phyloP scores from a whole-genome alignment of 2,329 filamentous ascomycete genomes.

The Byssothecium circinans region DNA sequence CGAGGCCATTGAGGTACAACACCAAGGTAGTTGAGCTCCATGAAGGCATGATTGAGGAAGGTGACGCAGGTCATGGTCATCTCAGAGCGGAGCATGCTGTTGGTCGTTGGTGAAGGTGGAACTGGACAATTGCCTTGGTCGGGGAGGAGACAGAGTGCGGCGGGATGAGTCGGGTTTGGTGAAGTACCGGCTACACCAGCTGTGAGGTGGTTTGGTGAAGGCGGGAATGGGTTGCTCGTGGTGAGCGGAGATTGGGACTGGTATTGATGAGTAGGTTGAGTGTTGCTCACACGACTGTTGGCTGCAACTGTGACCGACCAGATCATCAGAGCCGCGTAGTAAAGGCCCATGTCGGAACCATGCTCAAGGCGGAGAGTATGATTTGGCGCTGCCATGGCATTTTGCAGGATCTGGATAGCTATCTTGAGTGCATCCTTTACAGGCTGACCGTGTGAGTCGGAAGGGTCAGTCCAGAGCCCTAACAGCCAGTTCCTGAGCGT shows the following conservation, averaged over 20 bases:
- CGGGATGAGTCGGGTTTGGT: constrained; percentile 14
- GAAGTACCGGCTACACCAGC: constrained; percentile 8
- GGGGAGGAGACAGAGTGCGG: constrained; percentile 12
- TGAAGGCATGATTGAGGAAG: constrained; percentile 29
- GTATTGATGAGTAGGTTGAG: constrained; percentile 12
- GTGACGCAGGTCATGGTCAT: constrained; percentile 22
- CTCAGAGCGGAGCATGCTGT: constrained; percentile 22
- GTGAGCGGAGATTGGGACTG: constrained; percentile 22
- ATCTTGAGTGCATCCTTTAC: constrained; percentile 30
- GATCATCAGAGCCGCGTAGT: constrained; percentile 38
- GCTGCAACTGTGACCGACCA: constrained; percentile 39
- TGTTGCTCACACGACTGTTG: constrained; percentile 17
- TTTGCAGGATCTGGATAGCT: constrained; percentile 30
- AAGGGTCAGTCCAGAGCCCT: constrained; percentile 25
- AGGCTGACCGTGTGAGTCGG: constrained; percentile 11
- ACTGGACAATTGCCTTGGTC: constrained; percentile 19
- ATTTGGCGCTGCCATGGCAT: constrained; percentile 23
- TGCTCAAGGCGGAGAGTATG: constrained; percentile 21
- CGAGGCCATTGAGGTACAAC: constrained; percentile 19
- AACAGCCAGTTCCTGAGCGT: constrained; percentile 42
- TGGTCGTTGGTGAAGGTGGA: constrained; percentile 13
- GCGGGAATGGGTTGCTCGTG: constrained; percentile 6
- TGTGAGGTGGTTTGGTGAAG: constrained; percentile 9
- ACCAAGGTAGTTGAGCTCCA: constrained; percentile 18
- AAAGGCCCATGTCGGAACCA: constrained; percentile 40